Evolutionary conservation across 139 green algal genomes (phyloP), one percentile per base, ranked within the genome.

Genomic region (Micractinium conductrix): DNA sequence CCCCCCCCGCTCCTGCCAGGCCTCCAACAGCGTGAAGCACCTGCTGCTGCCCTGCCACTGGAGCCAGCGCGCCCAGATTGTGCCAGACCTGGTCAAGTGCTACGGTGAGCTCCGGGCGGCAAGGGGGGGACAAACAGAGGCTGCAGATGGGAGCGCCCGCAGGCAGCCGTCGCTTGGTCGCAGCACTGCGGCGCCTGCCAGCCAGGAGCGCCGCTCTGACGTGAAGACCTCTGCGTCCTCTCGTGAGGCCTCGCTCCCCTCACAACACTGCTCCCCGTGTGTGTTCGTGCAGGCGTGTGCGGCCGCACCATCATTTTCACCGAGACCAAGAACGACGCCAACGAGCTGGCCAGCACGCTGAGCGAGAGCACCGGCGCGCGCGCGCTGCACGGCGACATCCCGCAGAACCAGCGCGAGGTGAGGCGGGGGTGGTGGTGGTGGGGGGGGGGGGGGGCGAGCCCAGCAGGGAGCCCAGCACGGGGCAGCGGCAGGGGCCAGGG

Each of bases 221-320:
- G 4, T n/a, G n/a, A n/a, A n/a, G n/a, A n/a, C n/a, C n/a, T n/a
- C n/a, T n/a, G n/a, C n/a, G n/a, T n/a, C n/a, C n/a, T n/a, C n/a
- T n/a, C n/a, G n/a, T n/a, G n/a, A n/a, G n/a, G n/a, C n/a, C n/a
- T n/a, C n/a, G n/a, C n/a, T n/a, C n/a, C n/a, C n/a, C n/a, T n/a
- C n/a, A n/a, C n/a, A n/a, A n/a, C n/a, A n/a, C n/a, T n/a, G n/a
- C n/a, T 63, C 22, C n/a, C 60, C n/a, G 8, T 17, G 30, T 24
- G 1, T 17, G 24, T 62, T 22, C 33, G 40, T 37, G 24, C 79
- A 85, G 79, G 74, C 72, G 85, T 73, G 35, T 89, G 92, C 33
- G 96, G 97, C 8, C 91, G 95, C 62, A 93, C 93, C 81, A 99
- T 99, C 65, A 91, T 99, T 12, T 99, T 99, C 91, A 97, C 94